Evolutionary conservation across 1,284 basidiomycete genomes (phyloP), one percentile per base, ranked within the genome.

Genomic region (Hypsizygus ulmarius): DNA sequence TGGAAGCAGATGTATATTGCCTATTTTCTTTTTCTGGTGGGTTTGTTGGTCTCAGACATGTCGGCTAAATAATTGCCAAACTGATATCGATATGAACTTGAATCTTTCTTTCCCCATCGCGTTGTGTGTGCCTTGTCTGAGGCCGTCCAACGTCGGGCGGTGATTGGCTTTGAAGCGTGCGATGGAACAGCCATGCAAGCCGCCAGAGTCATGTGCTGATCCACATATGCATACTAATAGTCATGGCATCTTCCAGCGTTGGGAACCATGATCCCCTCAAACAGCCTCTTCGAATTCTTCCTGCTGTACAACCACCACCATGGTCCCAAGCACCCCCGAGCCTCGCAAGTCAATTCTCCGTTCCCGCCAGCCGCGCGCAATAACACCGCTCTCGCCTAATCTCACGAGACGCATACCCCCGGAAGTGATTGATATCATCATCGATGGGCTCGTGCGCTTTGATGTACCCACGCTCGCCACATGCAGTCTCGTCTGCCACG

Each of bases 151-250:
- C 7, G 21, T 25, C 7, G 3, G 4, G 12, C 35, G 30, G 14
- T 51, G 50, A 54, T 51, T 49, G 43, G 42, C 45, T 48, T 33
- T 33, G 28, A n/a, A 19, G 41, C 40, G 44, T 46, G 45, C 33
- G 39, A 52, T 37, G 39, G 45, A 47, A 47, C 35, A 14, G 45
- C 48, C 37, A 34, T n/a, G 36, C 39, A 44, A 45, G 37, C 38
- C 45, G 38, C 52, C 47, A 51, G 18, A 52, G 51, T 52, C 53
- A 55, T 55, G 53, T 55, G 53, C 51, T 55, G 53, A 55, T 55
- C 47, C 42, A 49, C 44, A 25, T 25, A 25, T 25, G 21, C 21
- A 25, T 25, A 25, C 21, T 25, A 25, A 25, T 25, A 25, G 21
- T 47, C 48, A 46, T 51, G 50, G 47, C 49, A 51, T 43, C 46